Conservation (phyloP, 345 rosid species). For the Boechera stricta region DNA sequence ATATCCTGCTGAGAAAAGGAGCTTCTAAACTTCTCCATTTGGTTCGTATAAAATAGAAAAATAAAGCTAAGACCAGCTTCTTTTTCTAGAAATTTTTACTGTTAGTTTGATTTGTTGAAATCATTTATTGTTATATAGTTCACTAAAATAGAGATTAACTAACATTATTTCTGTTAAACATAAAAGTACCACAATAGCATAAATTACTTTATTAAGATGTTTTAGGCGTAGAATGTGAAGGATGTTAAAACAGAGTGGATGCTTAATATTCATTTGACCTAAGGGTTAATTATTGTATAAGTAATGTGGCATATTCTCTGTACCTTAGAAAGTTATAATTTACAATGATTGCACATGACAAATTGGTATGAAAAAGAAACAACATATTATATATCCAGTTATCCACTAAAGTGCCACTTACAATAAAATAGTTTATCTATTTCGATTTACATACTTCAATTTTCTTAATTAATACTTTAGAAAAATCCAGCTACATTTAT, state of each 20-base stretch:
- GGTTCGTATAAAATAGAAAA: background rate
- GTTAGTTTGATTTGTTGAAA: background rate
- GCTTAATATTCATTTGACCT: constrained; percentile 1
- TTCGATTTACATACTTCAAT: background rate
- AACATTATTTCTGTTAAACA: background rate
- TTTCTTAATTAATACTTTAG: background rate
- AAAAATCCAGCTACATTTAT: constrained; percentile 26
- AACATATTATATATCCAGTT: constrained; percentile 14
- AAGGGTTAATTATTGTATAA: constrained; percentile 13
- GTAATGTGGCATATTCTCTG: constrained; percentile 36
- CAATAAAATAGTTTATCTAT: constrained; percentile 29
- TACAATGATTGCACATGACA: constrained; percentile 40
- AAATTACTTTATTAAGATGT: background rate
- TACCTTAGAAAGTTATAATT: constrained; percentile 29
- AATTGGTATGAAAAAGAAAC: constrained; percentile 17
- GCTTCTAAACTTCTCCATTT: background rate
- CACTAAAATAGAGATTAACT: background rate
- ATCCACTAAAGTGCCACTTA: constrained; percentile 38
- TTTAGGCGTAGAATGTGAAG: background rate
- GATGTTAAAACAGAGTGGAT: background rate
- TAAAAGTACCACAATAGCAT: background rate
- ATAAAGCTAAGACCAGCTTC: background rate
- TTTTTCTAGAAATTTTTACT: background rate
- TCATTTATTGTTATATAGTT: too few relatives aligned
- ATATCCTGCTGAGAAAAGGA: constrained; percentile 7